Percentiles rank a stretch among this genome's conserved stretches.
phyloP scores from a whole-genome alignment of 441 rosid species.

The Macaranga tanarius region DNA sequence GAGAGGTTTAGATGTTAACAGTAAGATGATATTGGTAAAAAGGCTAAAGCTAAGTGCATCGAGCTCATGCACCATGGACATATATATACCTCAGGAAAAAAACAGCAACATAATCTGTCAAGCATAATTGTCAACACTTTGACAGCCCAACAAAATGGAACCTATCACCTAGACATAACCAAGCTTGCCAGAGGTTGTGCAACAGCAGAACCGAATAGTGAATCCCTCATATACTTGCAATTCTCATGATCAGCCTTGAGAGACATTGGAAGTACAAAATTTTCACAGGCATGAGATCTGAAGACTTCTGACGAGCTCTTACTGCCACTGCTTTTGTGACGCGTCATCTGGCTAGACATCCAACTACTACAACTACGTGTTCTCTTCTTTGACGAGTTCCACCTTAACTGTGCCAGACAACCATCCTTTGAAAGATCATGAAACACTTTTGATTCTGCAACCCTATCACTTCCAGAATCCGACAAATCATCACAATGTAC shows the following conservation, averaged over 20 bases:
- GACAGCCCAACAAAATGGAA: neutral
- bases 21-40: neutral
- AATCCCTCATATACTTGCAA: slow-evolving; percentile 57
- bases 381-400: slow-evolving; percentile 64
- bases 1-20: slow-evolving; percentile 29
- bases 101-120: too few relatives aligned
- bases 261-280: slow-evolving; percentile 31
- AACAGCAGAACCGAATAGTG: slow-evolving; percentile 46
- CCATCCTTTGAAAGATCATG: slow-evolving; percentile 59
- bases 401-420: slow-evolving; percentile 51
- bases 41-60: slow-evolving; percentile 29
- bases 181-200: slow-evolving; percentile 49
- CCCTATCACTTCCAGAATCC: slow-evolving; percentile 26
- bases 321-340: slow-evolving; percentile 13
- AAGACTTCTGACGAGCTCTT: slow-evolving; percentile 15
- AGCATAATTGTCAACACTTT: neutral
- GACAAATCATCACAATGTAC: slow-evolving; percentile 23
- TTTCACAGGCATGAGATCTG: slow-evolving; percentile 20
- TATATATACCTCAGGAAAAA: slow-evolving; percentile 28
- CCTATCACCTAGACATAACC: slow-evolving; percentile 62
- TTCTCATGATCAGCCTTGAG: slow-evolving; percentile 58
- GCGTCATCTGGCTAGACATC: slow-evolving; percentile 35
- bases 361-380: slow-evolving; percentile 33
- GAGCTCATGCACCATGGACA: slow-evolving; percentile 31
- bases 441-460: slow-evolving; percentile 26